These are phyloP conservation scores for Stagonosporopsis vannaccii DNA, from an alignment of 2,329 filamentous ascomycete genomes.

Conservation along the genomic window DNA sequence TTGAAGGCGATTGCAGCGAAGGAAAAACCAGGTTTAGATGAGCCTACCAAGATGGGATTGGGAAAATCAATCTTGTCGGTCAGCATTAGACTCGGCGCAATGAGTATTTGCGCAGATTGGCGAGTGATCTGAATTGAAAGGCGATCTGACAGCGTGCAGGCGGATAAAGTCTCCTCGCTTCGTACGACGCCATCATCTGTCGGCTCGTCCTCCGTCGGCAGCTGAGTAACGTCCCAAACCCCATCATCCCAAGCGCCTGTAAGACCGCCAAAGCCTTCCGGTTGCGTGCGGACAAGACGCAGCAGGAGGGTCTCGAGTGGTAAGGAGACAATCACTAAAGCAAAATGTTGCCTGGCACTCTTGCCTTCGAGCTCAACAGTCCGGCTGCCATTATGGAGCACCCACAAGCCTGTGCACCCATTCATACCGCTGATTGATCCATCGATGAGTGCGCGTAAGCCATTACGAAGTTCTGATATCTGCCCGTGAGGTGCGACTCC, in stretches of 20 bases:
- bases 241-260: constrained; percentile 36
- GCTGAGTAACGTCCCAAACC: constrained; percentile 35
- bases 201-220: constrained; percentile 30
- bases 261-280: constrained; percentile 25
- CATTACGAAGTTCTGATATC: constrained; percentile 53
- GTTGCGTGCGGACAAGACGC: constrained; percentile 34
- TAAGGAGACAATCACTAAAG: constrained; percentile 48
- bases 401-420: constrained; percentile 49
- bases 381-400: constrained; percentile 42
- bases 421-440: constrained; percentile 39
- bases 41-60: constrained; percentile 31
- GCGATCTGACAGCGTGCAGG: constrained; percentile 29
- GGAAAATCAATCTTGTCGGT: constrained; percentile 28
- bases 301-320: constrained; percentile 42
- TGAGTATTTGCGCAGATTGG: constrained; percentile 34
- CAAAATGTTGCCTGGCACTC: constrained; percentile 37
- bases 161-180: constrained; percentile 42
- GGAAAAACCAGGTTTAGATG: constrained; percentile 22
- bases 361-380: constrained; percentile 36
- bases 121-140: constrained; percentile 44
- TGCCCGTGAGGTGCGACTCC: constrained; percentile 54
- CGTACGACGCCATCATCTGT: constrained; percentile 36
- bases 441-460: constrained; percentile 50
- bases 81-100: constrained; percentile 23
- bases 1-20: constrained; percentile 33